Conservation (phyloP, 2,329 filamentous ascomycete species). For the Aspergillus niger region DNA sequence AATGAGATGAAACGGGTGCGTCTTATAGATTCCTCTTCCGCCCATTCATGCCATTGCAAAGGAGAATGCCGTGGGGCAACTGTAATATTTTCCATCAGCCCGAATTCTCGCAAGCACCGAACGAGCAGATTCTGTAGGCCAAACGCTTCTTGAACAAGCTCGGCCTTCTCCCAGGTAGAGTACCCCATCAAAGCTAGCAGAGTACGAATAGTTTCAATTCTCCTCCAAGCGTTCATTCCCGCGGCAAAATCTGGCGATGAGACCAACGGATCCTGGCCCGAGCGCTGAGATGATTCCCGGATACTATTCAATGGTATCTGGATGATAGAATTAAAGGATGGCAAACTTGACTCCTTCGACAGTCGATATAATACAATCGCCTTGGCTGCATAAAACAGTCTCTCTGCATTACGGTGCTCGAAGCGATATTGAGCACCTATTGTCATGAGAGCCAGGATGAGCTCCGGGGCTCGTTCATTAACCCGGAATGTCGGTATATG, state of each 20-base stretch:
- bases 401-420: constrained; percentile 42
- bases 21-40: constrained; percentile 37
- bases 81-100: constrained; percentile 29
- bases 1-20: constrained; percentile 42
- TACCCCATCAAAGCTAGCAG: constrained; percentile 36
- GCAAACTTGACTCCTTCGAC: constrained; percentile 24
- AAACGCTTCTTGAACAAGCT: constrained; percentile 37
- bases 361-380: constrained; percentile 66
- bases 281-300: constrained; percentile 19
- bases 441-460: constrained; percentile 67
- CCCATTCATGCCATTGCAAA: constrained; percentile 40
- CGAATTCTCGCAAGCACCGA: constrained; percentile 33
- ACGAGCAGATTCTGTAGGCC: constrained; percentile 34
- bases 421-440: constrained; percentile 57
- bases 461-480: constrained; percentile 66
- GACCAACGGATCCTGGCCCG: constrained; percentile 15
- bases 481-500: constrained; percentile 68
- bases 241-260: constrained; percentile 15
- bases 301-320: constrained; percentile 21
- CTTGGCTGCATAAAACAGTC: constrained; percentile 57
- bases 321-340: constrained; percentile 20
- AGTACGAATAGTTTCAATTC: constrained; percentile 35
- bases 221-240: constrained; percentile 22
- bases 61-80: constrained; percentile 26
- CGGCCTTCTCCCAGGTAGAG: constrained; percentile 35